These are phyloP conservation scores for Malassezia obtusa DNA, from an alignment of 1,284 basidiomycete species.

Conservation along the genomic window DNA sequence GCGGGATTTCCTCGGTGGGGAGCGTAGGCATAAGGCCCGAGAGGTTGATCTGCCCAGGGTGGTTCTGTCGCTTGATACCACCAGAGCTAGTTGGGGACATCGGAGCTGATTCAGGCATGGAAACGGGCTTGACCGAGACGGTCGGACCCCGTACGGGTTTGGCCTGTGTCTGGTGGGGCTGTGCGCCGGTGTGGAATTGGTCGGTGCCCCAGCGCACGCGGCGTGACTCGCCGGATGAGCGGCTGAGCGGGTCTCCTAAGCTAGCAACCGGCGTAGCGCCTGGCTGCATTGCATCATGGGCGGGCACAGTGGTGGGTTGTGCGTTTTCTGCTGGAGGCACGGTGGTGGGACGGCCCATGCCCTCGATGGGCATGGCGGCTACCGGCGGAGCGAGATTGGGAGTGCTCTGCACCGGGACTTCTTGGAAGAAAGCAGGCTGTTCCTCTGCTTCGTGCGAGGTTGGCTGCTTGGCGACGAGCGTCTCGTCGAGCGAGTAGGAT, in stretches of 20 bases:
- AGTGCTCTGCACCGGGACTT: not conserved
- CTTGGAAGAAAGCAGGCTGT: not conserved
- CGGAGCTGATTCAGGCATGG: not conserved
- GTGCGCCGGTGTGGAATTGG: not conserved
- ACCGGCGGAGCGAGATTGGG: not conserved
- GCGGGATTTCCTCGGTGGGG: not conserved
- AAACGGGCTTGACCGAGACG: not conserved
- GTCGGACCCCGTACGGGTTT: not conserved
- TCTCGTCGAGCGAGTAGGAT: not conserved
- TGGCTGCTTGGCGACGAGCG: not conserved
- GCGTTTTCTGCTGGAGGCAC: no score
- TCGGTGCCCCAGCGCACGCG: constrained; percentile 3
- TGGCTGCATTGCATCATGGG: no score
- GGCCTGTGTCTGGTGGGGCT: not conserved
- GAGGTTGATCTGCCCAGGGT: constrained; percentile 41
- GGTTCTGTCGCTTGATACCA: constrained; percentile 25
- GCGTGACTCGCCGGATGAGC: not conserved
- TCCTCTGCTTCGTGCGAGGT: not conserved
- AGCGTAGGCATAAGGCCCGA: constrained; percentile 21
- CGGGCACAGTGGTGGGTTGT: no score
- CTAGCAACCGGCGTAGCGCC: not conserved
- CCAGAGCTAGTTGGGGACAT: not conserved
- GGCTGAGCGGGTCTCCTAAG: not conserved
- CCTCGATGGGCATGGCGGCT: not conserved
- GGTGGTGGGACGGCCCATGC: no score